These are phyloP conservation scores for Austropuccinia psidii DNA, from an alignment of 1,284 basidiomycete genomes.

Conservation along the genomic window DNA sequence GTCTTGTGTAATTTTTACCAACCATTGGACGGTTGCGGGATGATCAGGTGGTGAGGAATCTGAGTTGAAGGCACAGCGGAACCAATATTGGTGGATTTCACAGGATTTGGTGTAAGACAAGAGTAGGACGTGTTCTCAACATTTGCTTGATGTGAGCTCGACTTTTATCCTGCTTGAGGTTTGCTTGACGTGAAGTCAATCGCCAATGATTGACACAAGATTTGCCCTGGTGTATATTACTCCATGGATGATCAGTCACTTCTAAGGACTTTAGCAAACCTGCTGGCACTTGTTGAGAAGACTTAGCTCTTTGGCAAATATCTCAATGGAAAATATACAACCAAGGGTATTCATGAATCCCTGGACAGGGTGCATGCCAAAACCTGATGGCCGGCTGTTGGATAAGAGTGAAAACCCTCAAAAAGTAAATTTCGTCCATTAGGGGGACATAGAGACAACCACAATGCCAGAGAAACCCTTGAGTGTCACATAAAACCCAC, in stretches of 20 bases:
- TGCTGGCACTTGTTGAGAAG: not conserved
- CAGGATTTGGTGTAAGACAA: no score
- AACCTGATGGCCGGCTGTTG: not conserved
- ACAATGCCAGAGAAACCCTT: not conserved
- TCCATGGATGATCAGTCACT: constrained; percentile 3
- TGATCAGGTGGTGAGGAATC: no score
- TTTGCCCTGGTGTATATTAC: no score
- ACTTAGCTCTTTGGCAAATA: not conserved
- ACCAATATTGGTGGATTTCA: no score
- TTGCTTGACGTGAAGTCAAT: no score
- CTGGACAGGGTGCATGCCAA: not conserved
- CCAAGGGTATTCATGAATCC: not conserved
- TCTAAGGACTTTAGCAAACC: not conserved
- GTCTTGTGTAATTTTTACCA: no score
- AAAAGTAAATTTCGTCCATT: not conserved
- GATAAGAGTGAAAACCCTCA: not conserved
- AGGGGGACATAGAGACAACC: not conserved
- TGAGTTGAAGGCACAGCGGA: no score
- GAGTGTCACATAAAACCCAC: not conserved
- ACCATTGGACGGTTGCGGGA: no score
- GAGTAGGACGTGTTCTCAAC: no score
- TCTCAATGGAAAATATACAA: not conserved
- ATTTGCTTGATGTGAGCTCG: no score
- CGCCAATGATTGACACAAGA: no score
- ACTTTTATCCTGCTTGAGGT: no score